Conservation (phyloP, 1,284 basidiomycete species). For the Phylloporus sp. region DNA sequence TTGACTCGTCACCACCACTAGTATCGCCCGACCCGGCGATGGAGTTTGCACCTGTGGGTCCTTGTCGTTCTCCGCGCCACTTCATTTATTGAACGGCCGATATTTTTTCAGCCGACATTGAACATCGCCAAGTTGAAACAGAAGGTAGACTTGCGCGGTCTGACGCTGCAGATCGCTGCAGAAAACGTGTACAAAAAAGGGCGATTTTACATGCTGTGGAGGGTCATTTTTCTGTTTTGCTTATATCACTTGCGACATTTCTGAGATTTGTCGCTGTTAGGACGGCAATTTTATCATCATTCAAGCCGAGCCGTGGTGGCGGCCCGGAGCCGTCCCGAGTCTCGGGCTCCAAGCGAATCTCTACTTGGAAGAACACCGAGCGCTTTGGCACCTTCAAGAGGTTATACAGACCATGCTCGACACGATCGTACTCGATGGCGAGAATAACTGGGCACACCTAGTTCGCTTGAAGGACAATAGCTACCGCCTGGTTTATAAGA, state of each 20-base stretch:
- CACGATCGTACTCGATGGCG: constrained; percentile 44
- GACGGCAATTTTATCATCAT: constrained; percentile 43
- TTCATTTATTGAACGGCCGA: constrained; percentile 4
- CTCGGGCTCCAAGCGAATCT: background rate
- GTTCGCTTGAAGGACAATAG: constrained; percentile 35
- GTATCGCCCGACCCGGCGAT: constrained; percentile 13
- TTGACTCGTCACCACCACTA: constrained; percentile 22
- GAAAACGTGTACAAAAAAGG: constrained; percentile 13
- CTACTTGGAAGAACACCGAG: constrained; percentile 25
- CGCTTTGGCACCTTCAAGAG: constrained; percentile 31
- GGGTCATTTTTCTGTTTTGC: constrained; percentile 18
- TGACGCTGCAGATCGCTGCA: constrained; percentile 28
- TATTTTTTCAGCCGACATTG: constrained; percentile 18
- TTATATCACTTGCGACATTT: background rate
- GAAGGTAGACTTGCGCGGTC: constrained; percentile 29
- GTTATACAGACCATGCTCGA: constrained; percentile 44
- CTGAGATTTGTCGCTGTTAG: constrained; percentile 23
- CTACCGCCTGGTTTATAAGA: constrained; percentile 40
- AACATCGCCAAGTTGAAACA: constrained; percentile 27
- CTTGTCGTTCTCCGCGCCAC: constrained; percentile 8
- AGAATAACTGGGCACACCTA: constrained; percentile 50
- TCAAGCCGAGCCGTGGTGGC: constrained; percentile 41
- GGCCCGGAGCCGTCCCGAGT: constrained; percentile 14
- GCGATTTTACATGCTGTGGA: constrained; percentile 36
- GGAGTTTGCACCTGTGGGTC: constrained; percentile 38